Evolutionary conservation across 257 asterid genomes (phyloP).

Genomic region (Lithospermum erythrorhizon): DNA sequence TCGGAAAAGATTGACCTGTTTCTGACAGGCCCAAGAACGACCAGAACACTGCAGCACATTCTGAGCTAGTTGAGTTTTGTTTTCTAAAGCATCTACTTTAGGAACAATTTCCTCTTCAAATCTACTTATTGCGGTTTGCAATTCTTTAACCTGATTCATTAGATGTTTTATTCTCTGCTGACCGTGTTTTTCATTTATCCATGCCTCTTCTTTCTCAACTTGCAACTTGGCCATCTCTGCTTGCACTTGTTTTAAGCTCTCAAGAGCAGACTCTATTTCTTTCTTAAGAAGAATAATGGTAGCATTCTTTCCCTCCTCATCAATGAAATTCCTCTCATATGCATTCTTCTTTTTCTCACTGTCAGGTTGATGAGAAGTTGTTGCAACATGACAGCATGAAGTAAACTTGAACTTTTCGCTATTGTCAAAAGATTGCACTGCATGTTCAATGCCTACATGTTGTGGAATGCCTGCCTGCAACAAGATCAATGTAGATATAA

Average conservation of each 20-base stretch:
- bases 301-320: constrained; percentile 35
- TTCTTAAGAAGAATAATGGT: constrained; percentile 49
- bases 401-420: constrained; percentile 15
- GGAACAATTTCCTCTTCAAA: constrained; percentile 45
- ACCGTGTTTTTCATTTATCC: constrained; percentile 40
- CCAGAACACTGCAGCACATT: constrained; percentile 34
- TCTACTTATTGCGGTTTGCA: constrained; percentile 38
- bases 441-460: constrained; percentile 22
- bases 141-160: constrained; percentile 32
- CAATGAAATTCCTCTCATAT: constrained; percentile 20
- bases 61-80: constrained; percentile 45
- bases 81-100: constrained; percentile 38
- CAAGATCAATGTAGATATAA: constrained; percentile 17
- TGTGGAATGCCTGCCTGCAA: constrained; percentile 56
- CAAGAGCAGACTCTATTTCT: constrained; percentile 64
- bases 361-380: constrained; percentile 9
- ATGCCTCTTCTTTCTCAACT: constrained; percentile 47
- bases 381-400: constrained; percentile 8
- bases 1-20: constrained; percentile 40
- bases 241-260: constrained; percentile 58
- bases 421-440: constrained; percentile 11
- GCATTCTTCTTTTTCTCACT: constrained; percentile 9
- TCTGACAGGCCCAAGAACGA: constrained; percentile 48
- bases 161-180: constrained; percentile 36
- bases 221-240: constrained; percentile 50